Conservation (phyloP, 495 filamentous ascomycete species). For the Penicillium fimorum region DNA sequence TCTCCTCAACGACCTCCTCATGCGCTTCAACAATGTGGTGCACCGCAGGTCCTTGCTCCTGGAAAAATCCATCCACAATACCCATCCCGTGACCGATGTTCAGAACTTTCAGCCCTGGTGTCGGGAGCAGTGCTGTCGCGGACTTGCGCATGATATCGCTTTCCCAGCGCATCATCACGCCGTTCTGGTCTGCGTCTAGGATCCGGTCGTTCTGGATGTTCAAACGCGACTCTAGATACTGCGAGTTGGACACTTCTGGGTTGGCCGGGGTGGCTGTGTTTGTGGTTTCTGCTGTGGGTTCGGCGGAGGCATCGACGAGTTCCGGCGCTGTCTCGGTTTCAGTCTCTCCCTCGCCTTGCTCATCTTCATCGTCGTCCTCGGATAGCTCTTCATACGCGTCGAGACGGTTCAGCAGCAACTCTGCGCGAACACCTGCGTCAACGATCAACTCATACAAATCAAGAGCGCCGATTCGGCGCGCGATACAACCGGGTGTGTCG, state of each 20-base stretch:
- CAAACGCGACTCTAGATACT: constrained; percentile 75
- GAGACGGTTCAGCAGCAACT: constrained; percentile 74
- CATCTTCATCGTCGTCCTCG: constrained; percentile 60
- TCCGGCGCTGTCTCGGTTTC: constrained; percentile 29
- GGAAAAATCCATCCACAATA: constrained; percentile 85
- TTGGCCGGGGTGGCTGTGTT: constrained; percentile 21
- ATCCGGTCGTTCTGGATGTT: constrained; percentile 73
- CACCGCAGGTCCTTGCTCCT: constrained; percentile 56
- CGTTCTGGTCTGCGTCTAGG: constrained; percentile 77
- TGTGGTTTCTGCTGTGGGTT: constrained; percentile 17
- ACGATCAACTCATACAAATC: constrained; percentile 83
- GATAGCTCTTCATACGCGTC: constrained; percentile 74
- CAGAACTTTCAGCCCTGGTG: constrained; percentile 64
- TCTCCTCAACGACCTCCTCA: constrained; percentile 69
- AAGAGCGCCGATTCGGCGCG: constrained; percentile 63
- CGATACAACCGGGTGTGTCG: constrained; percentile 92
- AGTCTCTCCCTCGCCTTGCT: constrained; percentile 26
- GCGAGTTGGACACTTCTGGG: constrained; percentile 55
- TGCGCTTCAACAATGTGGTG: constrained; percentile 96
- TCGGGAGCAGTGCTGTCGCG: constrained; percentile 61
- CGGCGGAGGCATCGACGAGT: constrained; percentile 30
- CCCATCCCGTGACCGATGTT: constrained; percentile 98
- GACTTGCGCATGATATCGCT: constrained; percentile 81
- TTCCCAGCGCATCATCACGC: constrained; percentile 99
- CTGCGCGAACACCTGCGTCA: constrained; percentile 87